Evolutionary conservation across 208 protist genomes (phyloP), one percentile per base, ranked within the genome.

Genomic region (Trypanosoma boissoni): DNA sequence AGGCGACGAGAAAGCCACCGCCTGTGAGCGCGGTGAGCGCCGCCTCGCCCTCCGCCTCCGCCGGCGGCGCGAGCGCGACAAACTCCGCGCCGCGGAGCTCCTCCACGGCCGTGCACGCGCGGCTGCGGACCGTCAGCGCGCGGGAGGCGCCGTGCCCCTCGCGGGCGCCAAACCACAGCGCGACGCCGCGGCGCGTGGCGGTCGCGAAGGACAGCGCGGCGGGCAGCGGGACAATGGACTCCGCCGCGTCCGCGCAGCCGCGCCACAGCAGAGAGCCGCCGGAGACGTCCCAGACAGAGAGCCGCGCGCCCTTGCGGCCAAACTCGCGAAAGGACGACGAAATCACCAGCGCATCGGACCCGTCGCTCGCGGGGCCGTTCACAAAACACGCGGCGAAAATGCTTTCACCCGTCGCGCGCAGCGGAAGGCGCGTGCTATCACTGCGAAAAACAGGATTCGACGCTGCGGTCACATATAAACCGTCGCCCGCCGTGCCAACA

Each of bases 321-420:
- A 42, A 4, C 4, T 67, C 77, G 3, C 50, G 29, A 21, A 86
- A 74, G 12, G 76, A 63, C n/a, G 83, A 90, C 16, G 87, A 94
- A 41, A 81, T 78, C 24, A 85, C 76, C 12, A 94, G 48, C 12
- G 84, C 54, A 58, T 92, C 71, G 7, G 46, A 34, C 14, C 28
- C 50, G 26, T 51, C 62, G 1, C n/a, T n/a, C n/a, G 48, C 56
- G 21, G 64, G 51, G 2, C 69, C 70, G 43, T 78, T 59, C 16
- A 82, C 42, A 53, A 94, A 91, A n/a, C 77, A 80, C 9, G 74
- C 83, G 14, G 71, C 58, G 62, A 78, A 79, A 4, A 73, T 69
- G 20, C 37, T 53, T 56, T 88, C 84, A 23, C 87, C 87, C 0
- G 72, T 84, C 12, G 82, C 62, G 1, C 34, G 54, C 36, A 72